A percentile compares a stretch with the other conserved stretches of the same genome.
phyloP scores from a whole-genome alignment of 1,284 basidiomycete species.

The Sporisorium graminicola region DNA sequence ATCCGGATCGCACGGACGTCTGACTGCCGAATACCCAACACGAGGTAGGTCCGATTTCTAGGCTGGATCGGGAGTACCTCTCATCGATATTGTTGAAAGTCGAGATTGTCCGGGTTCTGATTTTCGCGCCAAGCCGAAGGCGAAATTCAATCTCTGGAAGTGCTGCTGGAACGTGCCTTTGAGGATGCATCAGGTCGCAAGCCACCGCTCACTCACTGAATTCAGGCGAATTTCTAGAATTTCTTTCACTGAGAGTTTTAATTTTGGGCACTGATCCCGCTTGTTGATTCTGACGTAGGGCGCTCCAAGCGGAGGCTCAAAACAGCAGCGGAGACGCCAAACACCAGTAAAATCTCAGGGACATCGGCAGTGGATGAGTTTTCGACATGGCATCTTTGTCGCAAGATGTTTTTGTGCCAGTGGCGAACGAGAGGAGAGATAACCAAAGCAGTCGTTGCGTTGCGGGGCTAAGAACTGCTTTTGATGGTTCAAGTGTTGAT shows the following conservation, averaged over 20 bases:
- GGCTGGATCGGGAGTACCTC: background rate
- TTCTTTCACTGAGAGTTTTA: background rate
- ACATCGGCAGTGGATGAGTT: too few relatives aligned
- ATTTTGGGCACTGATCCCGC: too few relatives aligned
- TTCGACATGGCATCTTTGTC: too few relatives aligned
- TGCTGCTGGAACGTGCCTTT: background rate
- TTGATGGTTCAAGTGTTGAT: too few relatives aligned
- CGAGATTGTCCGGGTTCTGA: background rate
- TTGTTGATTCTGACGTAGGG: background rate
- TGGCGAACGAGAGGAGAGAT: too few relatives aligned
- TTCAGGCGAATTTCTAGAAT: slow-evolving; percentile 3
- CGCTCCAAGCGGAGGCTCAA: too few relatives aligned
- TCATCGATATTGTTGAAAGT: background rate
- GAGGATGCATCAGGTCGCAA: slow-evolving; percentile 2
- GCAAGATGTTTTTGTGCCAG: too few relatives aligned
- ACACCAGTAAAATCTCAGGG: too few relatives aligned
- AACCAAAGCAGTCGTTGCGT: too few relatives aligned
- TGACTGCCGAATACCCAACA: background rate
- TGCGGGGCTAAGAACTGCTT: too few relatives aligned
- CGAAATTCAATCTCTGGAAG: too few relatives aligned
- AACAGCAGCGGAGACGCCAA: background rate
- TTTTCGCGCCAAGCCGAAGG: background rate
- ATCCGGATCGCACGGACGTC: slow-evolving; percentile 18
- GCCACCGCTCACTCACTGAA: background rate
- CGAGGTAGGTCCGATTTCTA: background rate